A percentile compares a stretch with the other conserved stretches of the same genome.
Conservation (phyloP, 2,329 filamentous ascomycete genomes). For the Colletotrichum zoysiae region DNA sequence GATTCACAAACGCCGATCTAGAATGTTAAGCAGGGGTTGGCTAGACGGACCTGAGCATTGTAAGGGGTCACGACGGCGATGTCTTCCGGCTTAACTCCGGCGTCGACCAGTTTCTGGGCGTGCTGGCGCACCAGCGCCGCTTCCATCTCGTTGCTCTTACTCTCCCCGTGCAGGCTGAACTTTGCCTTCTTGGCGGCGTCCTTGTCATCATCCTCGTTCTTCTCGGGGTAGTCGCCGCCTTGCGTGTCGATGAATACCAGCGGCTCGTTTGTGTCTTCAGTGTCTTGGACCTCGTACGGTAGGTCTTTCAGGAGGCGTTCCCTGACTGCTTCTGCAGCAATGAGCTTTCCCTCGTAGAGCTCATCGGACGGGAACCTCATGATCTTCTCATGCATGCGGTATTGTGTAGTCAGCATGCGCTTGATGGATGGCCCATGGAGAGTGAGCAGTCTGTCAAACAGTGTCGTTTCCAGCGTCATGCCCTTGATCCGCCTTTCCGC, state of each 20-base stretch:
- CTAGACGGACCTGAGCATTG: constrained; percentile 82
- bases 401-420: constrained; percentile 95
- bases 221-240: constrained; percentile 91
- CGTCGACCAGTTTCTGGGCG: constrained; percentile 79
- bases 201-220: constrained; percentile 78
- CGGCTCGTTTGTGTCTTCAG: constrained; percentile 88
- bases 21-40: neutral
- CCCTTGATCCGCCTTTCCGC: constrained; percentile 60
- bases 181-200: constrained; percentile 58
- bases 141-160: constrained; percentile 94
- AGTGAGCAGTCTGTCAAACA: constrained; percentile 89
- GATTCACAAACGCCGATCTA: neutral
- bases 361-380: constrained; percentile 94
- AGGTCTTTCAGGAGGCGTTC: constrained; percentile 80
- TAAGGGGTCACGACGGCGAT: constrained; percentile 97
- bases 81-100: constrained; percentile 84
- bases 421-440: constrained; percentile 89
- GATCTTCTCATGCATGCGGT: constrained; percentile 96
- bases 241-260: constrained; percentile 97
- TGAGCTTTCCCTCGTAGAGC: constrained; percentile 84
- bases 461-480: constrained; percentile 83
- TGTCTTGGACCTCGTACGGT: constrained; percentile 81
- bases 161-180: constrained; percentile 64
- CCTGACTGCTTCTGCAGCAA: constrained; percentile 85
- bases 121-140: constrained; percentile 84